A percentile compares a stretch with the other conserved stretches of the same genome.
Evolutionary conservation across 768 basidiomycete genomes (phyloP).

Genomic region (Cystofilobasidium bisporidii): DNA sequence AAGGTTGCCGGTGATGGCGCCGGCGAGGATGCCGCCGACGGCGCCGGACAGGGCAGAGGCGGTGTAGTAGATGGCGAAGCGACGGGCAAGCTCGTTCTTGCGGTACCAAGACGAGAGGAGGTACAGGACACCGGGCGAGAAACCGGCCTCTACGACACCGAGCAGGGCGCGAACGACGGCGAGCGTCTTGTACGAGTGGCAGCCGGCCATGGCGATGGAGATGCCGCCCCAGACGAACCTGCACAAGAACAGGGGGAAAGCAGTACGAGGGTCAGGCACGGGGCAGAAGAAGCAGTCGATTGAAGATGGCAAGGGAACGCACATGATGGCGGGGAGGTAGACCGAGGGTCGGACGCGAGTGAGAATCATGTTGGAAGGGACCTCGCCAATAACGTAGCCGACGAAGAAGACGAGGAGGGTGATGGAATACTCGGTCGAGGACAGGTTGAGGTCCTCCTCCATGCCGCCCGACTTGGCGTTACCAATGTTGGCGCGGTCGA

Average conservation of each 20-base stretch:
- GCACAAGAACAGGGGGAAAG: background rate
- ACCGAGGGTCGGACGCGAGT: slow-evolving; percentile 26
- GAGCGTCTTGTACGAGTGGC: slow-evolving; percentile 34
- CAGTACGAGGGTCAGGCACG: background rate
- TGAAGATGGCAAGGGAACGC: background rate
- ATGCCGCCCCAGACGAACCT: slow-evolving; percentile 37
- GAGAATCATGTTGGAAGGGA: slow-evolving; percentile 23
- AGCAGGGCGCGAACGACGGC: slow-evolving; percentile 34
- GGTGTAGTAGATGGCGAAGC: slow-evolving; percentile 29
- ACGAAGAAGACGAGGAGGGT: slow-evolving; percentile 41
- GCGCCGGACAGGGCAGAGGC: slow-evolving; percentile 35
- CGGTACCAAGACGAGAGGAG: slow-evolving; percentile 33
- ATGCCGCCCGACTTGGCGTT: slow-evolving; percentile 40
- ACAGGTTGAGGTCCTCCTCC: slow-evolving; percentile 35
- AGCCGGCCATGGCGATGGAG: slow-evolving; percentile 37
- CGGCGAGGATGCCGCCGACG: slow-evolving; percentile 39
- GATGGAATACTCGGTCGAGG: slow-evolving; percentile 38
- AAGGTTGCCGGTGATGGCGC: slow-evolving; percentile 28
- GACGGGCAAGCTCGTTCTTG: slow-evolving; percentile 33
- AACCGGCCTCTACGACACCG: slow-evolving; percentile 35
- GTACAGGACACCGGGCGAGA: slow-evolving; percentile 35
- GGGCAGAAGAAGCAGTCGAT: too few relatives aligned
- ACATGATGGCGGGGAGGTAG: slow-evolving; percentile 24
- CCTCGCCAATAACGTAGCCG: slow-evolving; percentile 38
- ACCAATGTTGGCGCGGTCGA: slow-evolving; percentile 38